Conservation (phyloP, 2,329 filamentous ascomycete species). For the Madurella mycetomatis region DNA sequence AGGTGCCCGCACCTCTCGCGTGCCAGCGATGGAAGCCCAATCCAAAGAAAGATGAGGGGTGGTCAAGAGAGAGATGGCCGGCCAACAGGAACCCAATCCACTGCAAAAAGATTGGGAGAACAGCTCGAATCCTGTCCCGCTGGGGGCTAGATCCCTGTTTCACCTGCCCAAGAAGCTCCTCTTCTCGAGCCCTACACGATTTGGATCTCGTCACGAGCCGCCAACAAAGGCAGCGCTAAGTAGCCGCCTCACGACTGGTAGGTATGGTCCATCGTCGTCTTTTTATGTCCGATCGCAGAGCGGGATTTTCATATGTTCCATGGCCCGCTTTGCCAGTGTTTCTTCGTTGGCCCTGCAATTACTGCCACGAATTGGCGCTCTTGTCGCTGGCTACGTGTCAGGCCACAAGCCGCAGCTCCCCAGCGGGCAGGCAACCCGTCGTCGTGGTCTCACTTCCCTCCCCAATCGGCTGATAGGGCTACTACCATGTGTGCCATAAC, state of each 20-base stretch:
- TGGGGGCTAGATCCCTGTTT: too few species aligned
- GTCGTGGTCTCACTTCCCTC: not conserved
- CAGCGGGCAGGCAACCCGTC: slow-evolving; percentile 4
- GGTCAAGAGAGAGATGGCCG: not conserved
- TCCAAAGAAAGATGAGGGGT: not conserved
- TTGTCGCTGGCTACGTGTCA: slow-evolving; percentile 13
- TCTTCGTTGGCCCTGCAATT: not conserved
- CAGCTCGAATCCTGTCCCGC: too few species aligned
- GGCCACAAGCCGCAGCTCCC: slow-evolving; percentile 4
- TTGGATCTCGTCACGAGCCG: too few species aligned
- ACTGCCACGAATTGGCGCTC: not conserved
- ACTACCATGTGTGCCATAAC: not conserved
- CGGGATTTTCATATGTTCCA: not conserved
- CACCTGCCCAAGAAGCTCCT: not conserved
- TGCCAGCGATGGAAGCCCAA: slow-evolving; percentile 1
- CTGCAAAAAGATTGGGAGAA: too few species aligned
- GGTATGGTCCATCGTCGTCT: not conserved
- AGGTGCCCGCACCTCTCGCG: not conserved
- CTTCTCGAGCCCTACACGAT: too few species aligned
- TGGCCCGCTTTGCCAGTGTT: not conserved
- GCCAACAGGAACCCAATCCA: not conserved
- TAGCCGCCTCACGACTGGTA: not conserved
- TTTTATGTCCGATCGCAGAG: not conserved
- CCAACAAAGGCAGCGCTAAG: not conserved
- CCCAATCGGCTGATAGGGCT: slow-evolving; percentile 9